Conservation (phyloP, 768 basidiomycete genomes). For the Russula brevipes region DNA sequence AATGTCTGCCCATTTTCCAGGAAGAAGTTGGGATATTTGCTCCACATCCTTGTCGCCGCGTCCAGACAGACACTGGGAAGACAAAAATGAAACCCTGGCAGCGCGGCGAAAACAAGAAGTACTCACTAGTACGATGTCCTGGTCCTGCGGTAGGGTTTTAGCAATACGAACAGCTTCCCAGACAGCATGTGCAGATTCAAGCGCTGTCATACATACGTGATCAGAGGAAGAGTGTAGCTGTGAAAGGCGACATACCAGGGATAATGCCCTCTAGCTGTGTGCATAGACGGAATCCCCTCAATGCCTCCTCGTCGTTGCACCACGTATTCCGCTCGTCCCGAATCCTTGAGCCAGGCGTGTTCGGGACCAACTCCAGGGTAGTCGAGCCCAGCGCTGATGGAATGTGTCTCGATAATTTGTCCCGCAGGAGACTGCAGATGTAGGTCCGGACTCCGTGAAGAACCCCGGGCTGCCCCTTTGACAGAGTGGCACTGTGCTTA, state of each 20-base stretch:
- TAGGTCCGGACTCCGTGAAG: conserved; percentile 96
- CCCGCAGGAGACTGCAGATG: conserved; percentile 84
- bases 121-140: conserved; percentile 87
- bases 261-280: conserved; percentile 97
- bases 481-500: conserved; percentile 87
- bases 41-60: conserved; percentile 98
- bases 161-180: conserved; percentile 89
- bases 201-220: conserved; percentile 44
- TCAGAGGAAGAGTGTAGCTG: conserved; percentile 7
- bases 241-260: conserved; percentile 53
- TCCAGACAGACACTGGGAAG: conserved; percentile 77
- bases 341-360: conserved; percentile 96
- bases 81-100: background rate
- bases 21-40: conserved; percentile 89
- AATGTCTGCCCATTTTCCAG: conserved; percentile 87
- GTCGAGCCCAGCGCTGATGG: conserved; percentile 92
- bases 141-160: conserved; percentile 74
- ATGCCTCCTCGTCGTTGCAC: conserved; percentile 94
- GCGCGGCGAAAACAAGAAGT: background rate
- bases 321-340: conserved; percentile 87
- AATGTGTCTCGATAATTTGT: conserved; percentile 96
- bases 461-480: conserved; percentile 88
- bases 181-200: conserved; percentile 94
- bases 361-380: conserved; percentile 98
- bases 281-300: conserved; percentile 85